These are phyloP conservation scores for Carpinus fangiana DNA, from an alignment of 306 rosid species.

Conservation along the genomic window DNA sequence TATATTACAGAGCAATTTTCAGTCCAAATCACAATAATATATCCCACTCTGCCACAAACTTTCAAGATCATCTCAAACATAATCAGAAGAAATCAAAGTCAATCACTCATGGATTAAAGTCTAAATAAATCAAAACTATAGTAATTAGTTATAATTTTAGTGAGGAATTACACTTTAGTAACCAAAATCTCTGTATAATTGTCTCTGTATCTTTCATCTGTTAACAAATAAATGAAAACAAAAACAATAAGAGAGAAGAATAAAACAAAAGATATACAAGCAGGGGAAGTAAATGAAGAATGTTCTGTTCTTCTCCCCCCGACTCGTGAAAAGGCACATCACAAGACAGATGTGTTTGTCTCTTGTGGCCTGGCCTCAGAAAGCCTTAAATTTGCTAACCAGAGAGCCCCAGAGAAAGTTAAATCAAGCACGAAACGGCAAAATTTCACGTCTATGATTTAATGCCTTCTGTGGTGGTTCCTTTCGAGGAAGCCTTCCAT, in stretches of 20 bases:
- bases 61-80: too few species aligned
- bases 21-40: too few species aligned
- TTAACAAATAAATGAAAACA: background rate
- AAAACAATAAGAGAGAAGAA: conserved; percentile 5
- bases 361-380: conserved; percentile 18
- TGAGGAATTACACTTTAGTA: too few species aligned
- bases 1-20: too few species aligned
- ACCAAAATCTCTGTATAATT: background rate
- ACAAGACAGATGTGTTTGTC: conserved; percentile 21
- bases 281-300: conserved; percentile 23
- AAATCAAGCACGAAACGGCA: conserved; percentile 38
- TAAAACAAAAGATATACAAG: background rate
- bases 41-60: too few species aligned
- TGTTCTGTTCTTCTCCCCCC: conserved; percentile 7
- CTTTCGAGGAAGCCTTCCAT: conserved; percentile 35
- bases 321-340: conserved; percentile 11
- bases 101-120: too few species aligned
- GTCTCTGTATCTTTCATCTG: too few species aligned
- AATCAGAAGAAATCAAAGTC: too few species aligned
- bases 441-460: conserved; percentile 37
- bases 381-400: conserved; percentile 21
- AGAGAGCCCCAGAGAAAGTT: conserved; percentile 28
- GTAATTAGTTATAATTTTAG: too few species aligned
- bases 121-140: too few species aligned
- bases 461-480: conserved; percentile 38